Base-by-base conservation (phyloP, 106 monocot genomes). In the Dioscorea alata region DNA sequence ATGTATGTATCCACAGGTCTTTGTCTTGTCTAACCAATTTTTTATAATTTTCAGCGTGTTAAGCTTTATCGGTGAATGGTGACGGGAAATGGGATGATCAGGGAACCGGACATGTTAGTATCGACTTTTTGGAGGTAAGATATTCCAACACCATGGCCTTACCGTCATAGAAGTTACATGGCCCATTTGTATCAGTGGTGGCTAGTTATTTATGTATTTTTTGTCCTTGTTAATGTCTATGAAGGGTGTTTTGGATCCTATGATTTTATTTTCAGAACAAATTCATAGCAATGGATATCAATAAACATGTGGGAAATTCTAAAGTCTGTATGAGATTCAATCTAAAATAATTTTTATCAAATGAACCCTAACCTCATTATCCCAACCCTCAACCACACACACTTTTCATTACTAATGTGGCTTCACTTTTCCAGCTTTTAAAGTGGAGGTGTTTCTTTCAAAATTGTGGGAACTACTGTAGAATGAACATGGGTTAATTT, bases 31-130 rank as follows among this genome's bases (percentile, higher is more conserved):
- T 33, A 64, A 64, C 13, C 33, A 33, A 0, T 5, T 4, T 67
- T 25, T 22, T 53, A 65, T 57, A 12, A 68, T 48, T 80, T 73
- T 70, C 81, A 96, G 95, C 95, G 91, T 71, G 95, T 91, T 19
- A 96, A 96, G 78, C 84, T 96, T 20, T 96, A 96, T 63, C 83
- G 91, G 16, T 96, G 71, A 88, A 67, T 72, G 82, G 82, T 53
- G 80, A 84, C 61, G 95, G 86, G 15, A 96, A 96, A 69, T 96
- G 95, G 95, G 95, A 96, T 82, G 95, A 96, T 67, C 84, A 80
- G 53, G 95, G 95, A 78, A 96, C 95, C 54, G 95, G 95, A 20
- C 95, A 96, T 86, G 91, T 89, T 49, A 73, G 81, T 21, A 71
- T 96, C 69, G 95, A 96, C 57, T 96, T 82, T 75, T 62, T 91